phyloP scores from a whole-genome alignment of 2,329 filamentous ascomycete species.

The Triangularia verruculosa region DNA sequence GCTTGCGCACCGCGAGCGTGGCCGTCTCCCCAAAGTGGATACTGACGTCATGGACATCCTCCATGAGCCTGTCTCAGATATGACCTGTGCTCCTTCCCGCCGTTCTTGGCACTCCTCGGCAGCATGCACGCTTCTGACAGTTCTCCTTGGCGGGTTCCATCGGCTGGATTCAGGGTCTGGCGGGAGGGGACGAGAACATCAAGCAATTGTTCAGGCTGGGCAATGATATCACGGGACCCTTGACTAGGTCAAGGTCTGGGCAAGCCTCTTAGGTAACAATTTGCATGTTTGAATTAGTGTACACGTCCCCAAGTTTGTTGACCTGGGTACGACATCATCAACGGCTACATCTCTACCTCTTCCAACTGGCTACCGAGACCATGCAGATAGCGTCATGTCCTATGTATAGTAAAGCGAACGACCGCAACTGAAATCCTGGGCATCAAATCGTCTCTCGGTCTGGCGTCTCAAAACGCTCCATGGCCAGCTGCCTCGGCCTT shows the following conservation, averaged over 20 bases:
- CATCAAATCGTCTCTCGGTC: not conserved
- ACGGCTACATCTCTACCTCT: not conserved
- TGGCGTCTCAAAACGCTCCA: not conserved
- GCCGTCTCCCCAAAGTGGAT: not conserved
- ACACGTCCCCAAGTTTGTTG: not conserved
- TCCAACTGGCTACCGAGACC: not conserved
- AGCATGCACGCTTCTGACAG: not conserved
- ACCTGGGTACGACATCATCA: not conserved
- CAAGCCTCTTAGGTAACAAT: not conserved
- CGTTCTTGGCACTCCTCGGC: not conserved
- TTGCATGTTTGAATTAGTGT: not conserved
- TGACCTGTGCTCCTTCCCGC: not conserved
- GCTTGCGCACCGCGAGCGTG: not conserved
- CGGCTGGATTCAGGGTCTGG: not conserved
- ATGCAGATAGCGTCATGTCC: not conserved
- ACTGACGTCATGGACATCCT: not conserved
- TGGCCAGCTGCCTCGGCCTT: not conserved
- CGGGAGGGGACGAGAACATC: not conserved
- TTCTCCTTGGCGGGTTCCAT: not conserved
- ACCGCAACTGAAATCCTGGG: not conserved
- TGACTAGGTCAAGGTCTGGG: not conserved
- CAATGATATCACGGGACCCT: not conserved
- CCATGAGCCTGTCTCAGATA: not conserved
- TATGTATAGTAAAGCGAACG: too few species aligned
- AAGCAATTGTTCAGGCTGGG: not conserved